A percentile compares a stretch with the other conserved stretches of the same genome.
These are phyloP conservation scores for Gossypium schwendimanii DNA, from an alignment of 441 rosid species.

Conservation along the genomic window DNA sequence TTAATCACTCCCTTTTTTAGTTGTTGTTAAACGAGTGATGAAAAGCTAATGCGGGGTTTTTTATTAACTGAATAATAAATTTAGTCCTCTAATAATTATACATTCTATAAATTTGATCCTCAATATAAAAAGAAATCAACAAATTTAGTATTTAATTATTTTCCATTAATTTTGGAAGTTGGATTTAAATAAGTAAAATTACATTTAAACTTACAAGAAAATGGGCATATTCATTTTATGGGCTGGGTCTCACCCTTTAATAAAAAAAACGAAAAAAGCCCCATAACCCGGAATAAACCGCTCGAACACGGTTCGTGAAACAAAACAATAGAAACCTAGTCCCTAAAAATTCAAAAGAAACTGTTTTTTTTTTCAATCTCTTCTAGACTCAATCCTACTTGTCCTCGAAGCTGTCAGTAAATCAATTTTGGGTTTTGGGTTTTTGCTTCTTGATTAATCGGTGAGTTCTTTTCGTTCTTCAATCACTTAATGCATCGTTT, in stretches of 20 bases:
- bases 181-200: too few species aligned
- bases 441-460: neutral
- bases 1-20: too few species aligned
- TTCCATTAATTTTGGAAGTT: too few species aligned
- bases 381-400: neutral
- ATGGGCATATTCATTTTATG: neutral
- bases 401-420: neutral
- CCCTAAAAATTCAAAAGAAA: neutral
- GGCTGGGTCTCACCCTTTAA: neutral
- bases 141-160: too few species aligned
- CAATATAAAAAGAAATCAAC: too few species aligned
- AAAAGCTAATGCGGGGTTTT: too few species aligned
- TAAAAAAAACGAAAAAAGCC: neutral
- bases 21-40: too few species aligned
- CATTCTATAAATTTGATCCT: too few species aligned
- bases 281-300: neutral
- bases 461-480: constrained; percentile 2
- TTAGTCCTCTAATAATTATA: too few species aligned
- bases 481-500: neutral
- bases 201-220: neutral
- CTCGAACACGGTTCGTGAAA: neutral
- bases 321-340: neutral
- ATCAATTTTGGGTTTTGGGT: neutral
- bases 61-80: too few species aligned
- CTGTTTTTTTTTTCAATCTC: neutral